These are phyloP conservation scores for Fusarium pininemorale DNA, from an alignment of 2,329 filamentous ascomycete genomes.

Conservation along the genomic window DNA sequence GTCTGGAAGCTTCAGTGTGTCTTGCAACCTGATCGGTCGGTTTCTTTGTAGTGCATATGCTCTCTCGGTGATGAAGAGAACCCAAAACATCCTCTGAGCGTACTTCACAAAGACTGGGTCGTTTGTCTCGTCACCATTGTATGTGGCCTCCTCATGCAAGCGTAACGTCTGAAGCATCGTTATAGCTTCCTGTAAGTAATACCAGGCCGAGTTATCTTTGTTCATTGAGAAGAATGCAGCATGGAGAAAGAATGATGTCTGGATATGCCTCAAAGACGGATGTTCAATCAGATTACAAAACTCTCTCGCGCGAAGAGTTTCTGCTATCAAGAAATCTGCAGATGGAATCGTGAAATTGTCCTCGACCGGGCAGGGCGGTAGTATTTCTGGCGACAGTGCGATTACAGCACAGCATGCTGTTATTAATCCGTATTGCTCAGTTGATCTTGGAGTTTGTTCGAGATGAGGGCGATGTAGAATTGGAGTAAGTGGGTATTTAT, in stretches of 20 bases:
- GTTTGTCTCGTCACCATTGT: background rate
- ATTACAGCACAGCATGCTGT: slow-evolving; percentile 45
- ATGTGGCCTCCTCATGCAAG: slow-evolving; percentile 44
- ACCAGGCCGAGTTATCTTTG: slow-evolving; percentile 48
- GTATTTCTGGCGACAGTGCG: slow-evolving; percentile 42
- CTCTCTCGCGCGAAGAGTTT: slow-evolving; percentile 40
- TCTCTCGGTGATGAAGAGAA: slow-evolving; percentile 47
- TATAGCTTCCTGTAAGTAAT: slow-evolving; percentile 45
- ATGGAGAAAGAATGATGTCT: slow-evolving; percentile 48
- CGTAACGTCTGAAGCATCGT: slow-evolving; percentile 43
- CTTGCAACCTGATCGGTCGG: slow-evolving; percentile 41
- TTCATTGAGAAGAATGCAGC: slow-evolving; percentile 43
- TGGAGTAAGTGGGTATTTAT: slow-evolving; percentile 49
- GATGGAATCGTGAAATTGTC: slow-evolving; percentile 18
- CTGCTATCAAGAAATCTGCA: slow-evolving; percentile 40
- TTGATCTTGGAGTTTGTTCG: slow-evolving; percentile 2
- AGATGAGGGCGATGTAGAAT: slow-evolving; percentile 40
- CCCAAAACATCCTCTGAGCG: slow-evolving; percentile 42
- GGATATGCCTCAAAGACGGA: slow-evolving; percentile 41
- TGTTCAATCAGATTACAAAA: slow-evolving; percentile 40
- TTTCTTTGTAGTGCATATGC: slow-evolving; percentile 46
- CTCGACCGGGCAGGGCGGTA: background rate
- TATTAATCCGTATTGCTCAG: slow-evolving; percentile 42
- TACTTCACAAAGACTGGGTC: slow-evolving; percentile 24
- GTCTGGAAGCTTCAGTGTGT: slow-evolving; percentile 35